phyloP scores from a whole-genome alignment of 1,139 yeast genomes.

The Magnusiomyces paraingens region DNA sequence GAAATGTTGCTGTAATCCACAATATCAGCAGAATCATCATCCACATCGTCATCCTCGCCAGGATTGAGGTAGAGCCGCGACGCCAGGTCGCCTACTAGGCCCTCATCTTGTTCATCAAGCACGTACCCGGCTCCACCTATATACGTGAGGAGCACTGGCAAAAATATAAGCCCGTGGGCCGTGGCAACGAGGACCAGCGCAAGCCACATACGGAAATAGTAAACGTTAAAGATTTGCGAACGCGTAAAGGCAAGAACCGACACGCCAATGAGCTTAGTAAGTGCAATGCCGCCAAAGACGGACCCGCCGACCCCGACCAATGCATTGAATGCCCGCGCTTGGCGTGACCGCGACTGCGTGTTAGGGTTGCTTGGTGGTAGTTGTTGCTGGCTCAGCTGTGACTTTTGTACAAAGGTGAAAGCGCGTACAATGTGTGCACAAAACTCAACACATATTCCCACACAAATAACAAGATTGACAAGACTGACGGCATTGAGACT shows the following conservation, averaged over 20 bases:
- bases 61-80: slow-evolving; percentile 19
- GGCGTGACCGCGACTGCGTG: slow-evolving; percentile 4
- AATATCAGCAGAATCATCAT: slow-evolving; percentile 9
- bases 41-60: slow-evolving; percentile 8
- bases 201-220: slow-evolving; percentile 96
- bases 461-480: slow-evolving; percentile 82
- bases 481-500: slow-evolving; percentile 83
- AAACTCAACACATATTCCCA: slow-evolving; percentile 90
- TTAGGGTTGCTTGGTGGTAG: too few species aligned
- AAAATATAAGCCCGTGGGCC: slow-evolving; percentile 64
- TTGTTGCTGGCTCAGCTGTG: too few species aligned
- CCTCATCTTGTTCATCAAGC: slow-evolving; percentile 31
- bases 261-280: slow-evolving; percentile 86
- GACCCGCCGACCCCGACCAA: slow-evolving; percentile 76
- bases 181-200: slow-evolving; percentile 70
- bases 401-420: slow-evolving; percentile 44
- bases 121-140: slow-evolving; percentile 55
- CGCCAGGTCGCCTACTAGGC: slow-evolving; percentile 30
- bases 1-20: too few species aligned
- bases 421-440: slow-evolving; percentile 83
- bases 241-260: slow-evolving; percentile 77
- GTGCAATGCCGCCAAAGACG: slow-evolving; percentile 80
- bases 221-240: slow-evolving; percentile 82
- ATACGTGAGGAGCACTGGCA: slow-evolving; percentile 66
- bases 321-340: slow-evolving; percentile 50